Evolutionary conservation across 495 filamentous ascomycete species (phyloP).

Genomic region (Neurospora discreta): DNA sequence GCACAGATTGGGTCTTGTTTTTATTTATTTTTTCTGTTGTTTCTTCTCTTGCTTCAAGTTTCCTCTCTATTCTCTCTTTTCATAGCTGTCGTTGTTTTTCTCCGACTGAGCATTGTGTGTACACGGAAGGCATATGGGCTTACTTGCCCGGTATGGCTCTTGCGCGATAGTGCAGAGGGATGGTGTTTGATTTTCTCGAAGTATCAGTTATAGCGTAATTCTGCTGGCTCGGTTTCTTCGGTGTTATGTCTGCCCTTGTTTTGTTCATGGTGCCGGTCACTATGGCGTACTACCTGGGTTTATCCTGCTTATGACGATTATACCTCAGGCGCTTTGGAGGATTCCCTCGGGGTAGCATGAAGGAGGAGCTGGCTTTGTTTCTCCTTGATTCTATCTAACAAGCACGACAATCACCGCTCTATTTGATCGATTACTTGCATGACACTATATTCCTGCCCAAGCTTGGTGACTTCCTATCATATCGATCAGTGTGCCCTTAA

Average conservation of each 20-base stretch:
- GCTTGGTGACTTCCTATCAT: neutral
- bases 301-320: neutral
- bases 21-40: neutral
- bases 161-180: neutral
- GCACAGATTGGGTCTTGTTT: conserved; percentile 2
- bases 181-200: neutral
- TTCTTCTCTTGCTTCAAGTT: neutral
- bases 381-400: neutral
- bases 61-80: neutral
- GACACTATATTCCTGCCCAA: neutral
- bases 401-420: neutral
- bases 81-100: neutral
- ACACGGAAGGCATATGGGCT: neutral
- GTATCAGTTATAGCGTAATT: neutral
- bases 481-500: neutral
- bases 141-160: neutral
- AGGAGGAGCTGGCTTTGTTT: neutral
- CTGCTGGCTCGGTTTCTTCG: neutral
- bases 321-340: neutral
- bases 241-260: neutral
- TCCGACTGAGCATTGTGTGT: neutral
- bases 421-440: neutral
- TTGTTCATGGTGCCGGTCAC: neutral
- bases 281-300: neutral
- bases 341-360: neutral